A percentile compares a stretch with the other conserved stretches of the same genome.
Conservation (phyloP, 768 basidiomycete genomes). For the Leccinum imitatum region DNA sequence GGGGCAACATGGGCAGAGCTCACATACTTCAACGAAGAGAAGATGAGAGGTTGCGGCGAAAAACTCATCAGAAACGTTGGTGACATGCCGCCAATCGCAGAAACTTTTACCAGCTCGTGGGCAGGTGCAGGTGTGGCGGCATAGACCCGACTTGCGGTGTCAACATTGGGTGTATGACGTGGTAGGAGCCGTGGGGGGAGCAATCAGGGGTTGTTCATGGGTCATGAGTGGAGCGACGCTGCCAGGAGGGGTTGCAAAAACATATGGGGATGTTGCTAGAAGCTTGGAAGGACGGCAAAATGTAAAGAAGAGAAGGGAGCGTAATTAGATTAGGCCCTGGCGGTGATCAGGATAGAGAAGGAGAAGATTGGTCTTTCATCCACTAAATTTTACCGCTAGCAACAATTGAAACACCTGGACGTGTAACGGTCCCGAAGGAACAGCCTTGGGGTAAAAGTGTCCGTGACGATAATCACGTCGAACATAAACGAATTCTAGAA, state of each 20-base stretch:
- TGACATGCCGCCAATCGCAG: slow-evolving; percentile 35
- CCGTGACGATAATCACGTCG: slow-evolving; percentile 13
- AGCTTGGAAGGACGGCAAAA: slow-evolving; percentile 31
- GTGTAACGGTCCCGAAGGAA: not conserved
- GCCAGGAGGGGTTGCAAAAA: slow-evolving; percentile 14
- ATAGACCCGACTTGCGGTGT: slow-evolving; percentile 21
- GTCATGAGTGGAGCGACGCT: slow-evolving; percentile 11
- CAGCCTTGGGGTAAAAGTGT: not conserved
- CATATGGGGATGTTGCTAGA: slow-evolving; percentile 30
- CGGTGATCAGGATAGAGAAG: slow-evolving; percentile 4
- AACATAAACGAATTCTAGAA: slow-evolving; percentile 2
- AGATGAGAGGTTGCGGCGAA: slow-evolving; percentile 87
- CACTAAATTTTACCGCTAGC: slow-evolving; percentile 10
- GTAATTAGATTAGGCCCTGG: not conserved
- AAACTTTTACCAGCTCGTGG: slow-evolving; percentile 29
- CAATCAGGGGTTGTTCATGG: slow-evolving; percentile 9
- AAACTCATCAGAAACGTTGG: slow-evolving; percentile 91
- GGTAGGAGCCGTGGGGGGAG: slow-evolving; percentile 4
- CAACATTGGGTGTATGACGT: slow-evolving; percentile 31
- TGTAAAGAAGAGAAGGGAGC: slow-evolving; percentile 7
- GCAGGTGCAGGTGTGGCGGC: slow-evolving; percentile 23
- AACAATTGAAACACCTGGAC: slow-evolving; percentile 21
- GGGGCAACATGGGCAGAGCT: slow-evolving; percentile 17
- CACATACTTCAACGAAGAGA: slow-evolving; percentile 69
- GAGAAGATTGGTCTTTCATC: not conserved